Base-by-base conservation (phyloP, 129 eudicot genomes). In the Helianthus tuberosus region DNA sequence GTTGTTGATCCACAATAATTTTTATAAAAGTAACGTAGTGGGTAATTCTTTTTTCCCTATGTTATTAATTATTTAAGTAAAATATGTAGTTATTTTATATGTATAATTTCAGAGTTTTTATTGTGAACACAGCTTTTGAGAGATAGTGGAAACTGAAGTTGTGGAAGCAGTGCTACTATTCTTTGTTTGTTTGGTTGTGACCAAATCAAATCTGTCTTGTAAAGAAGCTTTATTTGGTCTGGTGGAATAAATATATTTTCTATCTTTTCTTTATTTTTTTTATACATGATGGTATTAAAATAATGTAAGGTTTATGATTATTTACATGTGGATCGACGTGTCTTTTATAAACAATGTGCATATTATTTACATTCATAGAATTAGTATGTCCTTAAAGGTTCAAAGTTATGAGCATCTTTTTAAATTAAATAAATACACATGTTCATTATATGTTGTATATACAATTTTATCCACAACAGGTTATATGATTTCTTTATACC, bases 61-160 rank as follows among this genome's bases (percentile, higher is more conserved):
- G 50, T 29, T 73, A 32, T 68, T 68, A 12, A 3, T 14, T 39
- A 38, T 55, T 58, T 11, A 17, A 61, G 47, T 43, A 38, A 58
- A 35, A 65, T 10, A 8, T 57, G 74, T 67, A 29, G 49, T 36
- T 79, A 48, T 14, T 44, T 15, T 52, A 53, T 16, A 27, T 32
- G 47, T 59, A 8, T 8, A 32, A 59, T 58, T 32, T 64, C 14
- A 20, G 52, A 2, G 55, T 46, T 75, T 68, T 32, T 35, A 71
- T 59, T 54, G 81, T 70, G 77, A 60, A 73, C 75, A 17, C 81
- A 66, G 48, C 87, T 86, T 86, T 86, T 79, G 46, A 86, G 84
- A 64, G 29, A 65, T 68, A 63, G 83, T 82, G 86, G 86, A 73
- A 74, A 78, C 75, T 73, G 82, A 49, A 48, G 74, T 25, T 39